phyloP scores from a whole-genome alignment of 2,329 filamentous ascomycete species.

The Chrysoporthe deuterocubensis region DNA sequence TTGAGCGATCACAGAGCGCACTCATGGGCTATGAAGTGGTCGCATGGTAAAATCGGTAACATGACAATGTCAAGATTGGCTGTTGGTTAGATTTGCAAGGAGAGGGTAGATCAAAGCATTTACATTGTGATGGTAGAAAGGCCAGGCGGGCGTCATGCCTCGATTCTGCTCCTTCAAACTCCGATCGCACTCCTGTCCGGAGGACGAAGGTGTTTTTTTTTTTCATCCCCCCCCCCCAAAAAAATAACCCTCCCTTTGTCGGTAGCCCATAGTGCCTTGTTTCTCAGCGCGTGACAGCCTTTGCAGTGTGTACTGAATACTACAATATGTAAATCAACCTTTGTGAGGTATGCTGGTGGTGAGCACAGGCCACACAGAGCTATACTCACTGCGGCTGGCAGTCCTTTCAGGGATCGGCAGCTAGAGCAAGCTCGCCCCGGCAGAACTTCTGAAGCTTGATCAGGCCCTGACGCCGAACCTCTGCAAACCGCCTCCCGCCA shows the following conservation, averaged over 20 bases:
- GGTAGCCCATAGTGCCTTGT: too few species aligned
- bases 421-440: constrained; percentile 13
- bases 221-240: too few species aligned
- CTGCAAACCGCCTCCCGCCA: constrained; percentile 4
- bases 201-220: too few species aligned
- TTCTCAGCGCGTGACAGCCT: too few species aligned
- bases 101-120: too few species aligned
- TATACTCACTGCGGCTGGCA: neutral
- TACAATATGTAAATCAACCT: too few species aligned
- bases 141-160: neutral
- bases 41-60: constrained; percentile 37
- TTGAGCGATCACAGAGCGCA: constrained; percentile 31
- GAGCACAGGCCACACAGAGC: neutral
- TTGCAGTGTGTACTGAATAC: too few species aligned
- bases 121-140: too few species aligned
- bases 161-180: too few species aligned
- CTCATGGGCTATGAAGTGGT: constrained; percentile 34
- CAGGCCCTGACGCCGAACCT: neutral
- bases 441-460: constrained; percentile 35
- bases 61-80: constrained; percentile 10
- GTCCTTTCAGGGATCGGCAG: constrained; percentile 8
- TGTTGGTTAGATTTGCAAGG: neutral
- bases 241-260: too few species aligned
- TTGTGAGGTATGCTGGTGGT: neutral
- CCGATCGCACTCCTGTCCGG: too few species aligned